Base-by-base conservation (phyloP, 2,329 filamentous ascomycete genomes). In the Didymella pinodella region DNA sequence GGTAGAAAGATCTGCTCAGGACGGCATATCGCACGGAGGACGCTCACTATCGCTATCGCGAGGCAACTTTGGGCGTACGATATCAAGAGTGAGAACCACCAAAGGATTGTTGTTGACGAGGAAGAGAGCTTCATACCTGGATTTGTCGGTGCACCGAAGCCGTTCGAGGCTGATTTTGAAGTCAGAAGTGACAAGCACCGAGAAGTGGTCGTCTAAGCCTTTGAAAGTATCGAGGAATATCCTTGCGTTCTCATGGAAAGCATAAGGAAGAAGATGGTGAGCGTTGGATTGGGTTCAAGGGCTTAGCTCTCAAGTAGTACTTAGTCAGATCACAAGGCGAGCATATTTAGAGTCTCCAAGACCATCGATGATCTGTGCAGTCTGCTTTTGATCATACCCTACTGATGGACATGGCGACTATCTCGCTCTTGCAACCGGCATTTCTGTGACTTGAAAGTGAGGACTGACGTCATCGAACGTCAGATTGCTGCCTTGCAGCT, bases 51-150 rank as follows among this genome's bases (percentile, higher is more conserved):
- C 54, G 81, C 80, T 20, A 80, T 85, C 54, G 79, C 81, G 0
- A 73, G 81, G 43, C 77, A 85, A 72, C 79, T 85, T 44, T 79
- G 84, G 63, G 82, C 82, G 0, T 83, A 81, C 18, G 81, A 84
- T 54, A 74, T 85, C 31, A 63, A 28, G 63, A 62, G 32, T 14
- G n/a, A 28, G 11, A 7, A 44, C 3, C 14, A 25, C n/a, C 12
- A 28, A 7, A 44, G 41, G 14, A n/a, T 26, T 5, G 25, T 31
- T 4, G 28, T 46, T n/a, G 12, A n/a, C n/a, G 44, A 31, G 7
- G 7, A 2, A 2, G 26, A 20, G 26, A 31, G 7, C 28, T 68
- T 73, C 43, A 65, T 54, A 0, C 59, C 60, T 0, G 70, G 62
- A 0, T 67, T 75, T 31, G 59, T 71, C 0, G 68, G 63, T 0